Conservation (phyloP, 1,284 basidiomycete genomes). For the Volvariella volvacea region DNA sequence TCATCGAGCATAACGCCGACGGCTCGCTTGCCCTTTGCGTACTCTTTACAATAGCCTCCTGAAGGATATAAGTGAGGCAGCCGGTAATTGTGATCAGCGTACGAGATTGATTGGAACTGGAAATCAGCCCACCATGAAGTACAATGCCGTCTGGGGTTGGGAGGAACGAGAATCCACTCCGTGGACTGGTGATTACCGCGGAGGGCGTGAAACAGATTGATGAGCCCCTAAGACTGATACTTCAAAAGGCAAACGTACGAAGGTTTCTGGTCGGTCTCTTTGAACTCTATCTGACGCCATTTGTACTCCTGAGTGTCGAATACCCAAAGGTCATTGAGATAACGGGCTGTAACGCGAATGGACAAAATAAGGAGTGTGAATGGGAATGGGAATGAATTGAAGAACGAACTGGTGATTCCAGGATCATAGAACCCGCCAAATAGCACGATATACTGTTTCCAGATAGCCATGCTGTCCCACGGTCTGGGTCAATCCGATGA, state of each 20-base stretch:
- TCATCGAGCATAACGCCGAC: slow-evolving; percentile 88
- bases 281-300: slow-evolving; percentile 79
- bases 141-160: slow-evolving; percentile 77
- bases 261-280: slow-evolving; percentile 62
- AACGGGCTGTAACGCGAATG: slow-evolving; percentile 52
- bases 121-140: slow-evolving; percentile 57
- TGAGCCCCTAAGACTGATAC: no score
- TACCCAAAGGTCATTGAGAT: slow-evolving; percentile 84
- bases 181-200: slow-evolving; percentile 42
- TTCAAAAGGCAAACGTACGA: slow-evolving; percentile 39
- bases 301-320: slow-evolving; percentile 87
- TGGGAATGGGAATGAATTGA: background rate
- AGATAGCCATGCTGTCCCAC: slow-evolving; percentile 81
- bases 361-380: background rate
- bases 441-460: slow-evolving; percentile 83
- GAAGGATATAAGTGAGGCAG: background rate
- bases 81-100: slow-evolving; percentile 17
- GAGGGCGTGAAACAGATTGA: background rate
- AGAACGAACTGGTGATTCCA: slow-evolving; percentile 55
- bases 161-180: slow-evolving; percentile 87
- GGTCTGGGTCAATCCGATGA: background rate
- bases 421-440: slow-evolving; percentile 89
- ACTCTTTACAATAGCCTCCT: slow-evolving; percentile 90
- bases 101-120: background rate
- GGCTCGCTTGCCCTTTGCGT: slow-evolving; percentile 80